phyloP scores from a whole-genome alignment of 2,329 filamentous ascomycete genomes.

The Trichoderma asperellum region DNA sequence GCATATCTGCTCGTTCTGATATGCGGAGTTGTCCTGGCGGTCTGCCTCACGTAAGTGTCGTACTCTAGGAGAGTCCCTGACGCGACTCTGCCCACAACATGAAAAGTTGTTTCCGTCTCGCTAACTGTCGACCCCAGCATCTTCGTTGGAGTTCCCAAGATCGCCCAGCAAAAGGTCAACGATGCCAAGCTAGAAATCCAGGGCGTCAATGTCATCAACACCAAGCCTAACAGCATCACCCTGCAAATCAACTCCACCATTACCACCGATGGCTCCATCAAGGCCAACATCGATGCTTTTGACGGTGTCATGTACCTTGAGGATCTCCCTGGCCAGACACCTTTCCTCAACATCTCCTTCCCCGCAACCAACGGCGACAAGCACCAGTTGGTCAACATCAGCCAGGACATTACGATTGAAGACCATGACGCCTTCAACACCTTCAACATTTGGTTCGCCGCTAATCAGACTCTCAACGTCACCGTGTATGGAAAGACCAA shows the following conservation, averaged over 20 bases:
- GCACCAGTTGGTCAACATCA: conserved; percentile 56
- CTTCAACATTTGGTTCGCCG: conserved; percentile 60
- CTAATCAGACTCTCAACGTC: conserved; percentile 55
- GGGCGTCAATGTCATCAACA: conserved; percentile 54
- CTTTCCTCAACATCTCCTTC: conserved; percentile 58
- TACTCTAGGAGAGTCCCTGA: too few relatives aligned
- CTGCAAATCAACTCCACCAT: conserved; percentile 63
- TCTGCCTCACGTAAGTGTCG: conserved; percentile 62
- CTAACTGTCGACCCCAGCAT: conserved; percentile 46
- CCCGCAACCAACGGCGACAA: conserved; percentile 55
- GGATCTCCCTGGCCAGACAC: conserved; percentile 50
- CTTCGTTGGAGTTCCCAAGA: conserved; percentile 59
- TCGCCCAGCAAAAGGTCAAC: conserved; percentile 61
- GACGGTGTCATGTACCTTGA: conserved; percentile 59
- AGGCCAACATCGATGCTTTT: conserved; percentile 57
- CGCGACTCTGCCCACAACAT: neutral
- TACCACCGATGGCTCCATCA: conserved; percentile 53
- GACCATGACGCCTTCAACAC: conserved; percentile 54
- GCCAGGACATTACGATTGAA: conserved; percentile 51
- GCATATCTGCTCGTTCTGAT: conserved; percentile 56
- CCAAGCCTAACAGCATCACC: conserved; percentile 49
- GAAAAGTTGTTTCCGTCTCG: neutral
- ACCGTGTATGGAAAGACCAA: conserved; percentile 57
- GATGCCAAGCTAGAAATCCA: conserved; percentile 56
- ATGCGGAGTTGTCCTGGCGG: conserved; percentile 56